Percentiles rank a stretch among this genome's conserved stretches.
Conservation (phyloP, 2,329 filamentous ascomycete species). For the Fusarium bulbicola region DNA sequence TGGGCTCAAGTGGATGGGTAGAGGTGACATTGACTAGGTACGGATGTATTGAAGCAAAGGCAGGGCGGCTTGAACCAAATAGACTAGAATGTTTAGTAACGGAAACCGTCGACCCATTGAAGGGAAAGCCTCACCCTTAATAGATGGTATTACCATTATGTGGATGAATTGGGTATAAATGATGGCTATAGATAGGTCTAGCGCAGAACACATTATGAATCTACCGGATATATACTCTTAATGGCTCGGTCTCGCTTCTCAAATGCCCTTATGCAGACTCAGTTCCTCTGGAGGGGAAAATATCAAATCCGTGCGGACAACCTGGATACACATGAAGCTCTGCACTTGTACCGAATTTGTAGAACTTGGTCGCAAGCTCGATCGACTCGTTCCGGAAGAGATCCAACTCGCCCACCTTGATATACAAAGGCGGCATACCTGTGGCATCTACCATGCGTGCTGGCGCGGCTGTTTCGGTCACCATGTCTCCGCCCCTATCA, state of each 20-base stretch:
- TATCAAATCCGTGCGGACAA: neutral
- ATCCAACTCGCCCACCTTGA: neutral
- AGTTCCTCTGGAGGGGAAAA: neutral
- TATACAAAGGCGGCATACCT: neutral
- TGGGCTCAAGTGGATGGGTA: neutral
- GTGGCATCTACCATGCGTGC: neutral
- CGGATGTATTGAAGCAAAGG: neutral
- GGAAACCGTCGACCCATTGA: fast-evolving
- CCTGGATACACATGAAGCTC: neutral
- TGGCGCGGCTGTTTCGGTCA: neutral
- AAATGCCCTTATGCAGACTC: neutral
- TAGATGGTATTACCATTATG: neutral
- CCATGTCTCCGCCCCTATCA: neutral
- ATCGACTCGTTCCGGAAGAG: neutral
- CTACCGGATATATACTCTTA: neutral
- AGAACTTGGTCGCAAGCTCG: neutral
- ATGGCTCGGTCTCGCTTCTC: neutral
- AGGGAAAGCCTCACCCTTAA: neutral
- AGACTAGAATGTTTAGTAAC: neutral
- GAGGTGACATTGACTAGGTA: too few species aligned
- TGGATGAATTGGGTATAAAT: neutral
- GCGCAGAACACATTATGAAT: neutral
- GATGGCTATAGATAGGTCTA: neutral
- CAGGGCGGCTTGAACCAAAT: neutral
- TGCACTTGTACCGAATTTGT: neutral